Base-by-base conservation (phyloP, 2,329 filamentous ascomycete genomes). In the Alternaria atra region DNA sequence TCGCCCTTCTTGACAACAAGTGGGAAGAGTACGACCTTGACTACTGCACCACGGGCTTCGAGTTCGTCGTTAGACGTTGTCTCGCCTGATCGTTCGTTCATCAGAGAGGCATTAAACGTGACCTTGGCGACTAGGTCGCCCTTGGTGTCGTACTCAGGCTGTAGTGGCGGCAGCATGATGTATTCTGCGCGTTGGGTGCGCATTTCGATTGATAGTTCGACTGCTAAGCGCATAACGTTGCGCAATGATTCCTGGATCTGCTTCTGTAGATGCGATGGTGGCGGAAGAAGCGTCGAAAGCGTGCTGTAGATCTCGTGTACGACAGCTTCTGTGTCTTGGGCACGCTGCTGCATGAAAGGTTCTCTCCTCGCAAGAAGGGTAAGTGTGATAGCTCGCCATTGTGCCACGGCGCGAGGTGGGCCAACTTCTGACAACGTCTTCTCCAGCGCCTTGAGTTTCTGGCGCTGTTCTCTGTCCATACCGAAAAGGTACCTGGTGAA, bases 401-500 rank as follows among this genome's bases (percentile, higher is more conserved):
- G 93, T 58, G 95, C 92, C 44, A 99, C 94, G n/a, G 96, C 94
- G 60, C 90, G 87, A 53, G 87, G 85, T 29, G 94, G 93, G 50
- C 80, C 95, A 70, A 97, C 91, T 76, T 99, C 95, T 20, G 87
- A 86, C 30, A 99, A 86, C 39, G 91, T 90, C 83, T 97, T 97
- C 82, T 99, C 96, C 8, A 99, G 87, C 34, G 91, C 89, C 83
- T 99, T 98, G 78, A 99, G 90, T 80, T 98, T 98, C 80, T 98
- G 94, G 71, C 95, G 89, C 80, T 99, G 95, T 80, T 98, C 95
- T 71, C 94, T 88, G 77, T 99, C 95, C 93, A 99, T 97, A 72
- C 95, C 95, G 77, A 99, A 99, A 27, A 99, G 89, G 79, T 99
- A 99, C 66, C 95, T 89, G 8, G 94, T 97, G 77, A 99, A 99